phyloP scores from a whole-genome alignment of 2,329 filamentous ascomycete species.

The Metarhizium anisopliae region DNA sequence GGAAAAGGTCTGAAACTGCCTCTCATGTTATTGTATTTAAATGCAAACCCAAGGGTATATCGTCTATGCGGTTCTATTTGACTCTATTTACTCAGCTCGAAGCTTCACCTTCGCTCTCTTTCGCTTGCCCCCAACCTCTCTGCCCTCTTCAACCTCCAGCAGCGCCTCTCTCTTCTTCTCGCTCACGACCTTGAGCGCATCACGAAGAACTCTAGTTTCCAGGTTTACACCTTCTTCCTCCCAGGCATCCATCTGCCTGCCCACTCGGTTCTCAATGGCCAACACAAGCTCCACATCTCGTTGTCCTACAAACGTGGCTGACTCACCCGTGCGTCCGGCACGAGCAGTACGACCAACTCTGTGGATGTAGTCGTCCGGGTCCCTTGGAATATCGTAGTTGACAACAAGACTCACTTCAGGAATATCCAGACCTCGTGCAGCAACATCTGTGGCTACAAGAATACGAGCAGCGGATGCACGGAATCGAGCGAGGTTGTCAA shows the following conservation, averaged over 20 bases:
- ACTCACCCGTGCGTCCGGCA: conserved; percentile 75
- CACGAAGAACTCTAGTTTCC: conserved; percentile 79
- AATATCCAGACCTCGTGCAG: conserved; percentile 89
- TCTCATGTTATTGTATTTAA: too few relatives aligned
- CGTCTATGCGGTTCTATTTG: background rate
- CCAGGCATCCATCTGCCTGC: conserved; percentile 74
- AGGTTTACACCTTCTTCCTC: conserved; percentile 85
- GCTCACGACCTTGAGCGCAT: conserved; percentile 81
- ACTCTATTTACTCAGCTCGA: conserved; percentile 19
- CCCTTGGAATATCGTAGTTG: conserved; percentile 93
- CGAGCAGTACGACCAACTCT: conserved; percentile 90
- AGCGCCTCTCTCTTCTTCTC: conserved; percentile 91
- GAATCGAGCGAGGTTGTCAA: conserved; percentile 84
- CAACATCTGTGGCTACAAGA: conserved; percentile 90
- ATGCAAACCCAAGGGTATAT: background rate
- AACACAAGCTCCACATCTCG: conserved; percentile 85
- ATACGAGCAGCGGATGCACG: conserved; percentile 81
- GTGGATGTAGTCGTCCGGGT: conserved; percentile 96
- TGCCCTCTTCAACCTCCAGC: conserved; percentile 83
- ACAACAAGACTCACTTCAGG: conserved; percentile 83
- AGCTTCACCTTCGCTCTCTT: conserved; percentile 54
- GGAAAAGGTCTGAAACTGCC: too few relatives aligned
- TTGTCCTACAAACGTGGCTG: conserved; percentile 85
- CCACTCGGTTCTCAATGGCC: conserved; percentile 79
- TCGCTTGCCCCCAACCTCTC: conserved; percentile 82